Evolutionary conservation across 768 basidiomycete species (phyloP).

Genomic region (Boletus rubescentipes): DNA sequence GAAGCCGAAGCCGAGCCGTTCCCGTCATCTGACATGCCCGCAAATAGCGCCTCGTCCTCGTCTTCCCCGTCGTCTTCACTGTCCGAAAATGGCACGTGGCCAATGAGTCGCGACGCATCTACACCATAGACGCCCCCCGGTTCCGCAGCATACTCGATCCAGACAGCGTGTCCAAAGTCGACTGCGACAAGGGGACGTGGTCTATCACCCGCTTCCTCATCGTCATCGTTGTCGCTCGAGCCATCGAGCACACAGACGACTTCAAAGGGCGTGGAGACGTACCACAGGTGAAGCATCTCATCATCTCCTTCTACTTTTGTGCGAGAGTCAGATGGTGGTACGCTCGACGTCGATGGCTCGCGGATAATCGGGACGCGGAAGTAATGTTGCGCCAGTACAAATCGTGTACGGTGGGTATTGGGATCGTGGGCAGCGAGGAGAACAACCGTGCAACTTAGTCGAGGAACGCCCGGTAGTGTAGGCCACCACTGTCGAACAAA

Average conservation of each 20-base stretch:
- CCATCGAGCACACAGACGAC: constrained; percentile 62
- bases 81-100: constrained; percentile 26
- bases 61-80: constrained; percentile 30
- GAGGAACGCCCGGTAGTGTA: constrained; percentile 57
- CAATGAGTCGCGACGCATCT: constrained; percentile 29
- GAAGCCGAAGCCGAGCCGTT: neutral
- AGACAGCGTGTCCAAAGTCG: constrained; percentile 86
- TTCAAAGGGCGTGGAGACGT: constrained; percentile 69
- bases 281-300: constrained; percentile 67
- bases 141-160: constrained; percentile 61
- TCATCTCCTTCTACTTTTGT: constrained; percentile 38
- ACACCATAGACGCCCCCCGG: constrained; percentile 29
- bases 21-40: constrained; percentile 11
- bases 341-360: constrained; percentile 16
- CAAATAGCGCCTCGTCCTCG: constrained; percentile 16
- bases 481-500: constrained; percentile 86
- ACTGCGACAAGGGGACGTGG: constrained; percentile 76
- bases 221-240: constrained; percentile 29
- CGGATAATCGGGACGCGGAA: constrained; percentile 61
- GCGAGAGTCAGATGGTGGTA: neutral
- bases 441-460: constrained; percentile 71
- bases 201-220: constrained; percentile 40
- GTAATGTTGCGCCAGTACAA: constrained; percentile 73
- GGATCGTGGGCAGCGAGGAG: constrained; percentile 63
- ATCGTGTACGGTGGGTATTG: constrained; percentile 57